Base-by-base conservation (phyloP, 805 yeast genomes). In the Priceomyces melissophilus region DNA sequence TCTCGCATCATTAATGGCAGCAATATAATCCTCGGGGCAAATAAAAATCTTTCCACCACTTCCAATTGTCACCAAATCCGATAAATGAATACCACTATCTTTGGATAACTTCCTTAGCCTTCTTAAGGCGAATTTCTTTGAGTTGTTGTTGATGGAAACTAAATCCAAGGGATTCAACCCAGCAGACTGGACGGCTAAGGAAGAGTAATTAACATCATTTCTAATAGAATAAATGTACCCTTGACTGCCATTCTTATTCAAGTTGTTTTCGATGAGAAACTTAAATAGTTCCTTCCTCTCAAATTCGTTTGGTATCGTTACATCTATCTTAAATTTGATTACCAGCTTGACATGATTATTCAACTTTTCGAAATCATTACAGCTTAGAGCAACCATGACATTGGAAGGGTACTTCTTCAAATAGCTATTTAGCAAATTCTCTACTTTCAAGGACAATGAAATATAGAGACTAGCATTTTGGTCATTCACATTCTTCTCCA, bases 111-210 rank as follows among this genome's bases (percentile, higher is more conserved):
- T 63, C 30, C 64, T 64, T 2, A 74, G 39, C 39, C 88, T 64
- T 31, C 71, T 75, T 11, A 76, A 46, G 0, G 95, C 84, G 23
- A 71, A 52, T 25, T 70, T 65, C 48, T 80, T 79, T 1, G 96
- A 83, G 39, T 74, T 76, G 13, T 76, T 72, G 4, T 89, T 78
- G 43, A 89, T 87, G 0, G 91, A 79, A 3, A 65, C 65, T 35
- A 91, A 67, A 58, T 93, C 97, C 14, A 84, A 70, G 1, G 97
- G 95, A 0, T 93, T 85, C 40, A 91, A 69, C 14, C 98, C 98
- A 2, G 98, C 98, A 44, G 96, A 85, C 53, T 89, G 96, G 37
- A 85, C 63, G 0, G 97, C 84, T 25, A 93, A 65, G 0, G 78
- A 63, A 1, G 71, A 63, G 4, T 76, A 51, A 2, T 80, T 73